Conservation (phyloP, 768 basidiomycete species). For the Leccinellum luteum region DNA sequence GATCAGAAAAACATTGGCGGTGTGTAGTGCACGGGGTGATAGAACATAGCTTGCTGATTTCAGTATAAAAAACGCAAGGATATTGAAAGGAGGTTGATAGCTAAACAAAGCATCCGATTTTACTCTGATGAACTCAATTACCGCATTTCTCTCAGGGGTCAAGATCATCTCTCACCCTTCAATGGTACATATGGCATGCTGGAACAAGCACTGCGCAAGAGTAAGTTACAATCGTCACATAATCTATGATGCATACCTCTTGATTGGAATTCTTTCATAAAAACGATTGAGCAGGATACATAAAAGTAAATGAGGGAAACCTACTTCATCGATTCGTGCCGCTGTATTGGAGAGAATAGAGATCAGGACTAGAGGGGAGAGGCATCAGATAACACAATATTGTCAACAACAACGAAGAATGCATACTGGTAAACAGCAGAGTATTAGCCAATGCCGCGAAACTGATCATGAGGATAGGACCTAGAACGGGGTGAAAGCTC, state of each 20-base stretch:
- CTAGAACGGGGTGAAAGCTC: conserved; percentile 67
- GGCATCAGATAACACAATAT: conserved; percentile 4
- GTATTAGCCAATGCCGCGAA: conserved; percentile 82
- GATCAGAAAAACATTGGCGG: conserved; percentile 83
- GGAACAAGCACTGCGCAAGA: conserved; percentile 72
- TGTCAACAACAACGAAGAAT: not conserved
- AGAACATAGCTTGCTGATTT: conserved; percentile 77
- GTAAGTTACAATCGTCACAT: conserved; percentile 13
- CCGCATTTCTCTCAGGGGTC: not conserved
- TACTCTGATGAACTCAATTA: conserved; percentile 46
- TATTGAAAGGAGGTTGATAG: conserved; percentile 89
- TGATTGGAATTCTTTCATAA: conserved; percentile 51
- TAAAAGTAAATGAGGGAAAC: conserved; percentile 14
- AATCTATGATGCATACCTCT: conserved; percentile 40
- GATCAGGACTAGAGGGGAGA: conserved; percentile 56
- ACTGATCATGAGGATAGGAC: conserved; percentile 73
- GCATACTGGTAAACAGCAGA: conserved; percentile 74
- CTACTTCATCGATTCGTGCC: conserved; percentile 64
- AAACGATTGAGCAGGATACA: not conserved
- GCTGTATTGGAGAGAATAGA: conserved; percentile 91
- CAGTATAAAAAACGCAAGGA: conserved; percentile 75
- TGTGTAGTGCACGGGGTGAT: conserved; percentile 76
- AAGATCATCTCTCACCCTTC: conserved; percentile 58
- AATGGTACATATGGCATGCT: conserved; percentile 81
- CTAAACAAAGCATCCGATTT: conserved; percentile 89